These are phyloP conservation scores for Auxenochlorella protothecoides DNA, from an alignment of 139 green algal species.

Conservation along the genomic window DNA sequence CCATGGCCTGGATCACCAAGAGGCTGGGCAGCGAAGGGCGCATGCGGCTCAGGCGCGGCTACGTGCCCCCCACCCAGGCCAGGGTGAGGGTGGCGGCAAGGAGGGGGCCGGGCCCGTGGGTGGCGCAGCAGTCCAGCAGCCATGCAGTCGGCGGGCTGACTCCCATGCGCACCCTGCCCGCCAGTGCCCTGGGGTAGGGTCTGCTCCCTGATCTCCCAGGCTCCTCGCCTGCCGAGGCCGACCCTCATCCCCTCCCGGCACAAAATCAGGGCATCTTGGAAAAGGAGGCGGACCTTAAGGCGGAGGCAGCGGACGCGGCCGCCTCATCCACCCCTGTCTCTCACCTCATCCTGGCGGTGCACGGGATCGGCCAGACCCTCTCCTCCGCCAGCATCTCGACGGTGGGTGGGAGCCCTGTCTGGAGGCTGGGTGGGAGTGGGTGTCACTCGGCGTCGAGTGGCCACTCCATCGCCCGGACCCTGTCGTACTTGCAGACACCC, in stretches of 20 bases:
- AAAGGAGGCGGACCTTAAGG: slow-evolving; percentile 26
- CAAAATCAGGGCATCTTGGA: slow-evolving; percentile 8
- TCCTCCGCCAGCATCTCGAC: slow-evolving; percentile 43
- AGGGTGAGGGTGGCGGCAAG: neutral
- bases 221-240: no score
- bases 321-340: slow-evolving; percentile 11
- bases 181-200: no score
- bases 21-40: slow-evolving; percentile 5
- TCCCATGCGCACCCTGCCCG: no score
- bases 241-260: neutral
- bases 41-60: slow-evolving; percentile 35
- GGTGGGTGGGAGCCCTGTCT: slow-evolving; percentile 1
- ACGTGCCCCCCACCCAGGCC: slow-evolving; percentile 16
- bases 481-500: neutral
- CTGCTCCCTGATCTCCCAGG: no score
- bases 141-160: no score
- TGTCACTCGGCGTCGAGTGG: neutral
- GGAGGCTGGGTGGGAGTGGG: neutral
- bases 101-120: no score
- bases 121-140: no score
- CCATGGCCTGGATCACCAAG: slow-evolving; percentile 20
- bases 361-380: slow-evolving; percentile 67
- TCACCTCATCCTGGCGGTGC: slow-evolving; percentile 55
- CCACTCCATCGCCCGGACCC: neutral
- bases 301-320: slow-evolving; percentile 30